Evolutionary conservation across 139 green algal genomes (phyloP), one percentile per base, ranked within the genome.

Genomic region (Diplosphaera chodatii): DNA sequence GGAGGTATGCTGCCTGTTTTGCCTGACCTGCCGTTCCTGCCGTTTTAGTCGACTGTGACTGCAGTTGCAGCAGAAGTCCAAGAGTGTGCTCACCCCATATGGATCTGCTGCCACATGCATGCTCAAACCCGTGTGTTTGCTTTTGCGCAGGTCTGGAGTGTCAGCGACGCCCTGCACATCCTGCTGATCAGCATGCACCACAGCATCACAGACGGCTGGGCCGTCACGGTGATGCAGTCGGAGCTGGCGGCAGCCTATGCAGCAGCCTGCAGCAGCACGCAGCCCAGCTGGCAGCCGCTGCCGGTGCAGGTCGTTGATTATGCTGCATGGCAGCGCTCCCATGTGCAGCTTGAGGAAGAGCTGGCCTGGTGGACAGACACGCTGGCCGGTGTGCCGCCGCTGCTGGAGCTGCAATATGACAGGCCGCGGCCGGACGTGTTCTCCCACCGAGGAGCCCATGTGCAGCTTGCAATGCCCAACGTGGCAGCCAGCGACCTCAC

Each of bases 131-230:
- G 48, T 27, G 48, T 23, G 18, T 21, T 18, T n/a, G 3, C 25
- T 18, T 59, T n/a, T 27, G 48, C 18, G 16, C 48, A 59, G 48
- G 48, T 59, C 13, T 59, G 48, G 48, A 25, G 18, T 3, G 25
- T 59, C 48, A n/a, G n/a, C n/a, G n/a, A n/a, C n/a, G n/a, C n/a
- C n/a, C 37, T 21, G 37, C 37, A 69, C 41, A n/a, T 69, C n/a
- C 41, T 78, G 21, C 15, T 62, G n/a, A 23, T 78, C 20, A 64
- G n/a, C 28, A 63, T 67, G 41, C 73, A 78, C 64, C 73, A 78
- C 67, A 67, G 37, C 48, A 41, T 67, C 41, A 41, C 21, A 0
- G 73, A 78, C 59, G 73, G 56, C 29, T 78, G 73, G 73, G 63
- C 40, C 23, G 33, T 68, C 10, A 32, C 25, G 22, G 15, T 78